Evolutionary conservation across 495 filamentous ascomycete species (phyloP).

Genomic region (Wilcoxina mikolae): DNA sequence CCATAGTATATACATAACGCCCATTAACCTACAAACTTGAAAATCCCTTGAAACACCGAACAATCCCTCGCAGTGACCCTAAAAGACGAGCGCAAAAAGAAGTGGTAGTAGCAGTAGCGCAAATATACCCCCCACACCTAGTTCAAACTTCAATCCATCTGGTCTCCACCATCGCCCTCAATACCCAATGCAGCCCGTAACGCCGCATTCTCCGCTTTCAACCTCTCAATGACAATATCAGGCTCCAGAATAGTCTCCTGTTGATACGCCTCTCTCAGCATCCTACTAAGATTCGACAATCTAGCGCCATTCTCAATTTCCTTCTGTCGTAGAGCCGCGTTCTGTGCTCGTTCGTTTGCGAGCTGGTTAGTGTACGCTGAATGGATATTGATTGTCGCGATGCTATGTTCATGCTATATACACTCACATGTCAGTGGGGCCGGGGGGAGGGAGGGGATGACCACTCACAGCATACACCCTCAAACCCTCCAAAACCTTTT

Average conservation of each 20-base stretch:
- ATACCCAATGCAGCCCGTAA: slow-evolving; percentile 24
- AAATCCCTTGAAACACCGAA: too few species aligned
- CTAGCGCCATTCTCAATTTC: slow-evolving; percentile 24
- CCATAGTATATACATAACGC: too few species aligned
- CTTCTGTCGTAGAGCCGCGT: slow-evolving; percentile 22
- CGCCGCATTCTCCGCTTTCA: slow-evolving; percentile 25
- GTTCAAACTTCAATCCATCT: too few species aligned
- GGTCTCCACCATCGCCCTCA: slow-evolving; percentile 21
- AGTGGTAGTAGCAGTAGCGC: too few species aligned
- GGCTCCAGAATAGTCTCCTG: slow-evolving; percentile 21
- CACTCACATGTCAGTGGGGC: slow-evolving; percentile 1
- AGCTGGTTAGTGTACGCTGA: slow-evolving; percentile 28
- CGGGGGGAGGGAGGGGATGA: background rate
- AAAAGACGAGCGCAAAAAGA: too few species aligned
- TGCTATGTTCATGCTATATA: slow-evolving; percentile 27
- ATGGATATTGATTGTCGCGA: slow-evolving; percentile 28
- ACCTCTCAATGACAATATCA: slow-evolving; percentile 23
- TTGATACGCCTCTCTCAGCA: slow-evolving; percentile 24
- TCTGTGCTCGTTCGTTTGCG: slow-evolving; percentile 19
- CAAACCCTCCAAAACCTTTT: slow-evolving; percentile 28
- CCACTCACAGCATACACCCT: slow-evolving; percentile 24
- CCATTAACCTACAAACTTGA: too few species aligned
- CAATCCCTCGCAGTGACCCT: too few species aligned
- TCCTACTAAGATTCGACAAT: slow-evolving; percentile 17
- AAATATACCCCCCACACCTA: too few species aligned